phyloP scores from a whole-genome alignment of 2,329 filamentous ascomycete species.

The Fusarium marasasianum region DNA sequence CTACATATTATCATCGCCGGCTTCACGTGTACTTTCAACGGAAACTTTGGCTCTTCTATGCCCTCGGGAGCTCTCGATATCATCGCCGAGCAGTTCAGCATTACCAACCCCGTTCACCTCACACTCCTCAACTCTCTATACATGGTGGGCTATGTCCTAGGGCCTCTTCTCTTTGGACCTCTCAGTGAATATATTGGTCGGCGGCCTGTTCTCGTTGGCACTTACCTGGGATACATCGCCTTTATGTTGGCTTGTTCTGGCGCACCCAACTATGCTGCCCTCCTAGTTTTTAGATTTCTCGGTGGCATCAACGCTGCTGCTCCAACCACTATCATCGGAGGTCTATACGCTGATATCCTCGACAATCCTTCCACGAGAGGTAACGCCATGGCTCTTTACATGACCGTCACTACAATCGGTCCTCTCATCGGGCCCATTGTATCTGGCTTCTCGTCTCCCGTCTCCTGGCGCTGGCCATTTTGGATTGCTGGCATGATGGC shows the following conservation, averaged over 20 bases:
- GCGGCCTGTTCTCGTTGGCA: conserved; percentile 46
- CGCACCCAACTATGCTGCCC: conserved; percentile 53
- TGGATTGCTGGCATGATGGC: conserved; percentile 51
- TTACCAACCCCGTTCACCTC: conserved; percentile 41
- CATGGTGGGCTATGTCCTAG: conserved; percentile 49
- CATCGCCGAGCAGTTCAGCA: conserved; percentile 44
- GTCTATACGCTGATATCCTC: conserved; percentile 48
- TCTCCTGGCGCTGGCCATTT: conserved; percentile 53
- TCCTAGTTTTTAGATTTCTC: conserved; percentile 54
- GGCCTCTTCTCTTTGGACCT: conserved; percentile 48
- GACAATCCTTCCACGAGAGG: conserved; percentile 46
- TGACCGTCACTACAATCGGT: conserved; percentile 47
- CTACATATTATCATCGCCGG: conserved; percentile 48
- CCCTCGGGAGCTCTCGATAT: conserved; percentile 50
- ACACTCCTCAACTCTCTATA: conserved; percentile 50
- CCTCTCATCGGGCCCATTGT: conserved; percentile 61
- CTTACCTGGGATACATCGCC: conserved; percentile 47
- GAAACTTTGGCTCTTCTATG: conserved; percentile 50
- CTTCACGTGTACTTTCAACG: conserved; percentile 50
- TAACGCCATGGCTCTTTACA: conserved; percentile 48
- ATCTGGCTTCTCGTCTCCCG: conserved; percentile 59
- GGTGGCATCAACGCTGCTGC: conserved; percentile 48
- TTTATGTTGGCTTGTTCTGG: conserved; percentile 51
- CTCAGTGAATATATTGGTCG: conserved; percentile 49
- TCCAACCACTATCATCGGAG: conserved; percentile 48